These are phyloP conservation scores for Thalassiosira ordinaria DNA, from an alignment of 352 stramenopile species.

Conservation along the genomic window DNA sequence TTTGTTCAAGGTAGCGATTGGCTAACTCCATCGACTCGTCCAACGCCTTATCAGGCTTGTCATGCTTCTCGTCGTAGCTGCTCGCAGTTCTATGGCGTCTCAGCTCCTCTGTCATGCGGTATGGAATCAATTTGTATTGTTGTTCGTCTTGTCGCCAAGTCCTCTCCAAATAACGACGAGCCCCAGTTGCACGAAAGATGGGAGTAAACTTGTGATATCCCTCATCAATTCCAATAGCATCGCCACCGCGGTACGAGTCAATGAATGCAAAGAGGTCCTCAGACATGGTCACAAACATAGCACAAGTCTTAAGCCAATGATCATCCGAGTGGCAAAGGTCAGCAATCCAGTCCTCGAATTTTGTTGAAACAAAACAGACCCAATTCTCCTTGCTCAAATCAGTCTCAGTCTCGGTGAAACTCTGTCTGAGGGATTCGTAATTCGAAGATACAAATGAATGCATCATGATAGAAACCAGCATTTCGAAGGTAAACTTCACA, in stretches of 20 bases:
- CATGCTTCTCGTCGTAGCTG: neutral
- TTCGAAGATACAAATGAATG: conserved; percentile 3
- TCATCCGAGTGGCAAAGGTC: neutral
- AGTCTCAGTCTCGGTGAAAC: neutral
- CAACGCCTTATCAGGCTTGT: neutral
- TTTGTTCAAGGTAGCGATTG: neutral
- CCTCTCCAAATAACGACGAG: neutral
- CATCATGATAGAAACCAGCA: neutral
- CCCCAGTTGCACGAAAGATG: neutral
- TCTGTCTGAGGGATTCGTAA: neutral
- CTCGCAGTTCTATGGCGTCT: neutral
- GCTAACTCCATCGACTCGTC: neutral
- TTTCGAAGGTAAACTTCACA: neutral
- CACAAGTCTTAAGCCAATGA: neutral
- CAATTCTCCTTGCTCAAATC: neutral
- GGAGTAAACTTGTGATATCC: conserved; percentile 12
- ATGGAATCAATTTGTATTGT: neutral
- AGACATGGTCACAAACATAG: conserved; percentile 10
- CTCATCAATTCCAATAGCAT: conserved; percentile 9
- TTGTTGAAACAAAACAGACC: neutral
- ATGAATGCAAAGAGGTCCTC: conserved; percentile 14
- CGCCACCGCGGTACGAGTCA: neutral
- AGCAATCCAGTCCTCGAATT: neutral
- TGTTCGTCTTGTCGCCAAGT: neutral
- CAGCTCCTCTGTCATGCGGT: neutral